Evolutionary conservation across 352 stramenopile genomes (phyloP), one percentile per base, ranked within the genome.

Genomic region (Heterotrichella gracilis): DNA sequence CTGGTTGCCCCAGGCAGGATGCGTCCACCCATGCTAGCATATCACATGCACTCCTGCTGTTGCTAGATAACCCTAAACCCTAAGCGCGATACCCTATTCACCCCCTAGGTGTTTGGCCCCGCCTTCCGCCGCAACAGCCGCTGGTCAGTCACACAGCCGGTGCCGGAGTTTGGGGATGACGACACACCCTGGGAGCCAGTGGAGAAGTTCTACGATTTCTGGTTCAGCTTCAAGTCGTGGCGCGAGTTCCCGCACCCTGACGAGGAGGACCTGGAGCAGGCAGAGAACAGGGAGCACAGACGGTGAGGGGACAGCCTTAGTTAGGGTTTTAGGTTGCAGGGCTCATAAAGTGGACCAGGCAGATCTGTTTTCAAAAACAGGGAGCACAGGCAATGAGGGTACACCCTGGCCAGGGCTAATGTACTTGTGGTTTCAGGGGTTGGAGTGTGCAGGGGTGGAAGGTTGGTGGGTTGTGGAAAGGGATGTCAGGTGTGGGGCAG

Each of bases 181-280:
- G 19, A 70, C 39, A 84, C 81, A 3, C 74, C 79, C 0, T 75
- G 82, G 23, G 73, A 78, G 17, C 24, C 85, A 63, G 82, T 89
- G 0, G 76, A 86, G 39, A 71, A 69, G 0, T 89, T 88, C 73
- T 89, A 89, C 71, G 75, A 81, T 2, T 88, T 85, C 73, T 89
- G 83, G 83, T 77, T 78, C 13, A 72, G 80, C 20, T 89, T 89
- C 70, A 75, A 84, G 25, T 83, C 75, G 3, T 88, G 82, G 81
- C 73, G 83, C 70, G 80, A 87, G 69, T 87, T 85, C 73, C 78
- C 75, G 13, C 69, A 72, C 0, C 70, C 70, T 22, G 74, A 78
- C 69, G 75, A 78, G 68, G 73, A 80, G 70, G 76, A 84, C 70
- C 23, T 82, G 3, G 80, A 87, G 25, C 74, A 77, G 69, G 82